Evolutionary conservation across 768 basidiomycete genomes (phyloP).

Genomic region (Boletus coccyginus): DNA sequence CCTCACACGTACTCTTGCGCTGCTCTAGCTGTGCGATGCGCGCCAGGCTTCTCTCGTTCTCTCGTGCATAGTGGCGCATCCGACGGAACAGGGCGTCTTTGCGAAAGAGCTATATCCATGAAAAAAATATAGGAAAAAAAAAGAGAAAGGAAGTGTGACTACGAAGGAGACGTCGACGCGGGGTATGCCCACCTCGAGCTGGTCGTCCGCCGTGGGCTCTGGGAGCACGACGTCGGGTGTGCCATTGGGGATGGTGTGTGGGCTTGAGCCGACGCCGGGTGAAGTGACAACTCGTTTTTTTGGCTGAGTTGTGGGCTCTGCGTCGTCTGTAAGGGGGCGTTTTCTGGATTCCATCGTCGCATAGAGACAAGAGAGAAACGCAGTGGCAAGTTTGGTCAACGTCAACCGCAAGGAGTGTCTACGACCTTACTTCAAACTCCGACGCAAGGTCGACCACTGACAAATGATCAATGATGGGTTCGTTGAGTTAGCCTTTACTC

Average conservation of each 20-base stretch:
- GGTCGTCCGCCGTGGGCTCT: constrained; percentile 52
- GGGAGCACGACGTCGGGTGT: constrained; percentile 27
- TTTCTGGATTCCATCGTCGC: constrained; percentile 56
- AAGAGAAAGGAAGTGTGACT: constrained; percentile 19
- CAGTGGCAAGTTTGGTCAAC: not conserved
- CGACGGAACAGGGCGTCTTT: constrained; percentile 85
- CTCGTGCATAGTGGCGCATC: constrained; percentile 80
- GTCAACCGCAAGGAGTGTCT: constrained; percentile 12
- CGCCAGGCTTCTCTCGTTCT: constrained; percentile 61
- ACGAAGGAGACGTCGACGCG: constrained; percentile 19
- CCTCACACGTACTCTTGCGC: constrained; percentile 64
- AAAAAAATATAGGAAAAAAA: constrained; percentile 3
- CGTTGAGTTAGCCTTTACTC: no score
- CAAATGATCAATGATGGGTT: no score
- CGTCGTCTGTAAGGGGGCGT: constrained; percentile 53
- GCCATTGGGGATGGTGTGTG: constrained; percentile 42
- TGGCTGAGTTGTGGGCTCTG: constrained; percentile 38
- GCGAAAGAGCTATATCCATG: constrained; percentile 59
- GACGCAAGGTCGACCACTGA: no score
- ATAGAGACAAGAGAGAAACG: constrained; percentile 14
- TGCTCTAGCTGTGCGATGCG: constrained; percentile 64
- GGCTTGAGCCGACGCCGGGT: constrained; percentile 46
- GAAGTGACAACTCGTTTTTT: constrained; percentile 57
- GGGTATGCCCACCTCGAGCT: constrained; percentile 57
- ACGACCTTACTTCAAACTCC: constrained; percentile 28